Evolutionary conservation across 2,329 filamentous ascomycete genomes (phyloP).

Genomic region (Leptographium radiaticola): DNA sequence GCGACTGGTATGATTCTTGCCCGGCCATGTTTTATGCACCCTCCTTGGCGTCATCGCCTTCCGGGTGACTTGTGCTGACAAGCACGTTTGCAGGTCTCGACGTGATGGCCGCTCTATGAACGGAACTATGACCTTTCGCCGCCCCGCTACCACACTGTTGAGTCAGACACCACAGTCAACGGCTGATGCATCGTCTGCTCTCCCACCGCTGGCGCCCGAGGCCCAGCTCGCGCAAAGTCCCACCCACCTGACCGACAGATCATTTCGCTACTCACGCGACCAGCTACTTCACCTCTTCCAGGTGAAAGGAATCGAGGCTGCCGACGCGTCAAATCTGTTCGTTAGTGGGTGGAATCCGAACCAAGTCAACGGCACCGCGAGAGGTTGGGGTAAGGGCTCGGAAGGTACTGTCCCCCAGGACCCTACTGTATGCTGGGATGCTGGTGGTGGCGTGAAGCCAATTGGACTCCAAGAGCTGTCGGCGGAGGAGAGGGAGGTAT

Average conservation of each 20-base stretch:
- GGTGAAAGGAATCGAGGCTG: constrained; percentile 24
- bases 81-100: constrained; percentile 34
- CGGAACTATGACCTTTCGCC: constrained; percentile 51
- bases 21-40: not conserved
- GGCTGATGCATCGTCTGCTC: constrained; percentile 7
- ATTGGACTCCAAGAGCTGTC: constrained; percentile 61
- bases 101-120: constrained; percentile 45
- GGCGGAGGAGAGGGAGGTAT: constrained; percentile 45
- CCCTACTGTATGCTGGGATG: constrained; percentile 88
- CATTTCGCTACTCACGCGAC: constrained; percentile 62
- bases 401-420: constrained; percentile 65
- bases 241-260: constrained; percentile 29
- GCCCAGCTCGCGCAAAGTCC: constrained; percentile 18
- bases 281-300: constrained; percentile 66
- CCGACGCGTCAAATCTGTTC: constrained; percentile 55
- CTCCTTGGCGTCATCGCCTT: not conserved
- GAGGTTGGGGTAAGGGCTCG: constrained; percentile 64
- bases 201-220: constrained; percentile 16
- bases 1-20: constrained; percentile 9
- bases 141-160: constrained; percentile 45
- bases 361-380: constrained; percentile 49
- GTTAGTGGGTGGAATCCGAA: constrained; percentile 69
- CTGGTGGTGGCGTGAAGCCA: constrained; percentile 54
- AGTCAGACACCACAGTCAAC: constrained; percentile 15
- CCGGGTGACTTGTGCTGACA: not conserved